These are phyloP conservation scores for Spiraea crenata DNA, from an alignment of 331 rosid species.

Conservation along the genomic window DNA sequence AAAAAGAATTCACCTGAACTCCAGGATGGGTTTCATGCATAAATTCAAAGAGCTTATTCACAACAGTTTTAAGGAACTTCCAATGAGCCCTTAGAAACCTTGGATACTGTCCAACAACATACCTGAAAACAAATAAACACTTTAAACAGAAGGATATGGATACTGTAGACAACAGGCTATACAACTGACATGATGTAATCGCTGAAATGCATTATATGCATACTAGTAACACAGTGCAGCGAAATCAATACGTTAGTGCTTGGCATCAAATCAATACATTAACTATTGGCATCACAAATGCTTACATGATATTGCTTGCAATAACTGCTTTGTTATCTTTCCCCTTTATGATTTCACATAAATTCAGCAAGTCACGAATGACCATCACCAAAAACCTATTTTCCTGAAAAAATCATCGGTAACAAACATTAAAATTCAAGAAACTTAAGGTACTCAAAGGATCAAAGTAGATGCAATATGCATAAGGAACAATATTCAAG, in stretches of 20 bases:
- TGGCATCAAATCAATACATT: not conserved
- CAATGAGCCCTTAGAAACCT: constrained; percentile 94
- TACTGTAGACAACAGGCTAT: not conserved
- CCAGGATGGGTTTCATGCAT: constrained; percentile 99
- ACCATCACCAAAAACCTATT: constrained; percentile 99
- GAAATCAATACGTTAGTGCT: too few relatives aligned
- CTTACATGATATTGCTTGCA: constrained; percentile 98
- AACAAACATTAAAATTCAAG: constrained; percentile 20
- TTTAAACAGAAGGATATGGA: constrained; percentile 2
- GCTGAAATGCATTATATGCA: not conserved
- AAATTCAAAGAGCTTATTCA: constrained; percentile 93
- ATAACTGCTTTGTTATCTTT: constrained; percentile 98
- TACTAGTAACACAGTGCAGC: not conserved
- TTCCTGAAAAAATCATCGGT: constrained; percentile 58
- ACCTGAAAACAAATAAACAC: constrained; percentile 52
- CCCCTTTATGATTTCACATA: constrained; percentile 94
- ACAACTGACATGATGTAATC: not conserved
- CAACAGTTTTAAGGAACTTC: constrained; percentile 95
- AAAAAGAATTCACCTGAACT: constrained; percentile 68
- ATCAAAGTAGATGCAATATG: not conserved
- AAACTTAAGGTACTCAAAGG: not conserved
- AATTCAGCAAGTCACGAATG: constrained; percentile 89
- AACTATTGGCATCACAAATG: not conserved
- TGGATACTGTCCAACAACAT: constrained; percentile 97
- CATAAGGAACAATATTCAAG: not conserved